Evolutionary conservation across 2,329 filamentous ascomycete species (phyloP).

Genomic region (Spiromastix sp.): DNA sequence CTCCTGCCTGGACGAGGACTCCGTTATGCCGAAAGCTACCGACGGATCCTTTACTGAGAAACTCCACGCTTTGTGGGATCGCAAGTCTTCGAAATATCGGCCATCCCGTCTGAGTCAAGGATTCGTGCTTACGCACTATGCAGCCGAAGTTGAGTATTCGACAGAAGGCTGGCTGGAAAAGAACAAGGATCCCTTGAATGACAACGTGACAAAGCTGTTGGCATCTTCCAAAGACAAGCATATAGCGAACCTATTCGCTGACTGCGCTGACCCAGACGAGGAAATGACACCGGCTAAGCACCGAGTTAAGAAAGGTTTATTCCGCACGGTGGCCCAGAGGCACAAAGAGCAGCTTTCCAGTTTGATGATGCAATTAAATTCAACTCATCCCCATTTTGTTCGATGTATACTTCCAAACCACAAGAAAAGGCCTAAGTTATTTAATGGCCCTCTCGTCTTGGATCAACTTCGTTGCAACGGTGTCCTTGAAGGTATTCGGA

Average conservation of each 20-base stretch:
- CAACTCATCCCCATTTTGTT: constrained; percentile 95
- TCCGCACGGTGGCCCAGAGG: constrained; percentile 89
- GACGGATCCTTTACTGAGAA: constrained; percentile 97
- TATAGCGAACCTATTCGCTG: constrained; percentile 71
- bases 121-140: constrained; percentile 94
- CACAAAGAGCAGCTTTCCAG: constrained; percentile 99
- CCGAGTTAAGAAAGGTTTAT: constrained; percentile 91
- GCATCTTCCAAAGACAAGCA: constrained; percentile 74
- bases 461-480: constrained; percentile 98
- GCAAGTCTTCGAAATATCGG: constrained; percentile 88
- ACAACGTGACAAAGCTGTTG: constrained; percentile 86
- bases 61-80: constrained; percentile 91
- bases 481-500: constrained; percentile 96
- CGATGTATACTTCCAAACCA: constrained; percentile 97
- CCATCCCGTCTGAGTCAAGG: constrained; percentile 79
- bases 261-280: constrained; percentile 77
- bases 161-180: constrained; percentile 95
- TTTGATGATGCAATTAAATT: constrained; percentile 86
- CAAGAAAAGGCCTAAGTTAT: constrained; percentile 90
- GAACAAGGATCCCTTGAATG: constrained; percentile 96
- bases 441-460: constrained; percentile 82
- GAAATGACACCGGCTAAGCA: constrained; percentile 57
- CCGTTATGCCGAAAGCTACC: constrained; percentile 97
- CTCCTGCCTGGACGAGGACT: constrained; percentile 94
- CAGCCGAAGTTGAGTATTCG: constrained; percentile 93